phyloP scores from a whole-genome alignment of 177 flowering plant species.

The Vitis hybrid region DNA sequence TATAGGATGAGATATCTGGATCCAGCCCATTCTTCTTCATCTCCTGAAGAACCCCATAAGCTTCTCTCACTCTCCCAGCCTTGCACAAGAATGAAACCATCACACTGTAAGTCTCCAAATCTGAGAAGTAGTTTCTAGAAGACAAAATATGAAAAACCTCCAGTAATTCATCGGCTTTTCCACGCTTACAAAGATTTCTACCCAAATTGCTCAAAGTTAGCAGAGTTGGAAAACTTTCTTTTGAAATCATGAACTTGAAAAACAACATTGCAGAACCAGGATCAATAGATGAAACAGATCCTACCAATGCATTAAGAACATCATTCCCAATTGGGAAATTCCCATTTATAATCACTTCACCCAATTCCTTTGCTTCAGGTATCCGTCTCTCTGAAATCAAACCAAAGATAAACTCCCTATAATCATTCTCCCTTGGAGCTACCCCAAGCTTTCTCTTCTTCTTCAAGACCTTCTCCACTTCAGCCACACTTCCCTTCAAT shows the following conservation, averaged over 20 bases:
- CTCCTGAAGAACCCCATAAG: constrained; percentile 68
- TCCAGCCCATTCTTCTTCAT: constrained; percentile 75
- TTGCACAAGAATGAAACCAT: constrained; percentile 69
- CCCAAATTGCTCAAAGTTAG: constrained; percentile 68
- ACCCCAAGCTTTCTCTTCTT: constrained; percentile 90
- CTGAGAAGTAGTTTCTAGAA: constrained; percentile 51
- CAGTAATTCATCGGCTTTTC: constrained; percentile 55
- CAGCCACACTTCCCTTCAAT: constrained; percentile 35
- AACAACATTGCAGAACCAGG: constrained; percentile 53
- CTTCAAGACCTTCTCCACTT: constrained; percentile 62
- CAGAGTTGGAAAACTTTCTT: constrained; percentile 55
- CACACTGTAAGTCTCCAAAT: constrained; percentile 61
- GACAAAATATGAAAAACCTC: constrained; percentile 46
- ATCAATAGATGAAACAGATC: constrained; percentile 61
- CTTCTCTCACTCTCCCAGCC: constrained; percentile 75
- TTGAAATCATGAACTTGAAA: constrained; percentile 55
- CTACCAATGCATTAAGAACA: constrained; percentile 68
- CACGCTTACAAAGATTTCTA: constrained; percentile 57
- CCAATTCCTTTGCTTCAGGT: constrained; percentile 73
- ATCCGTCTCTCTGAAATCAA: constrained; percentile 59
- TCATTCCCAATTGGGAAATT: constrained; percentile 78
- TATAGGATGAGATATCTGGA: constrained; percentile 68
- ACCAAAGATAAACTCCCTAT: constrained; percentile 55
- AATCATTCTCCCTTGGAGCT: constrained; percentile 77
- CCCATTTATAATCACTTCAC: constrained; percentile 65